Conservation (phyloP, 148 eudicot genomes). For the Euryodendron excelsum region DNA sequence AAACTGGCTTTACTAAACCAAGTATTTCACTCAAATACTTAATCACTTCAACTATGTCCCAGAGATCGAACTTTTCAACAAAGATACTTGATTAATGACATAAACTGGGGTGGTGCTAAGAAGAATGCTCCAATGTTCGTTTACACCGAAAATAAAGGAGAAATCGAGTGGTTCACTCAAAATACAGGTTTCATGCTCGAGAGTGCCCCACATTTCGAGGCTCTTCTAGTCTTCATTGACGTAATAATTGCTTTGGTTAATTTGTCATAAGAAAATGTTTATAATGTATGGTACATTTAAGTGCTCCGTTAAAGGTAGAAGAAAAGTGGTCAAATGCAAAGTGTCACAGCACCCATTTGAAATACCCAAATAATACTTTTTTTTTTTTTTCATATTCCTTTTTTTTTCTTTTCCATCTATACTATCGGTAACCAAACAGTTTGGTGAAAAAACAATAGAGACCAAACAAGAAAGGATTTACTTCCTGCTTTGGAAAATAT, state of each 20-base stretch:
- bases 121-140: conserved; percentile 68
- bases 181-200: conserved; percentile 82
- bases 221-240: conserved; percentile 81
- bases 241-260: conserved; percentile 47
- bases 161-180: conserved; percentile 83
- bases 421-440: background rate
- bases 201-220: conserved; percentile 58
- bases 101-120: conserved; percentile 68
- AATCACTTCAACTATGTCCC: conserved; percentile 80
- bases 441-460: background rate
- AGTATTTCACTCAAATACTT: conserved; percentile 70
- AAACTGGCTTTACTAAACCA: conserved; percentile 40
- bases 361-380: too few relatives aligned
- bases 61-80: conserved; percentile 75
- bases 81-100: conserved; percentile 62
- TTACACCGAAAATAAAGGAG: conserved; percentile 81
- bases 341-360: background rate
- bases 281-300: too few relatives aligned
- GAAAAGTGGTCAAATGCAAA: too few relatives aligned
- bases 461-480: background rate
- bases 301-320: background rate
- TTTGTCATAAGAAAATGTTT: too few relatives aligned
- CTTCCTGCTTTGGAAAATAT: background rate
- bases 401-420: background rate
- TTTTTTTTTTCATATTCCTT: too few relatives aligned